Evolutionary conservation across 306 rosid genomes (phyloP).

Genomic region (Cucurbita argyrosperma): DNA sequence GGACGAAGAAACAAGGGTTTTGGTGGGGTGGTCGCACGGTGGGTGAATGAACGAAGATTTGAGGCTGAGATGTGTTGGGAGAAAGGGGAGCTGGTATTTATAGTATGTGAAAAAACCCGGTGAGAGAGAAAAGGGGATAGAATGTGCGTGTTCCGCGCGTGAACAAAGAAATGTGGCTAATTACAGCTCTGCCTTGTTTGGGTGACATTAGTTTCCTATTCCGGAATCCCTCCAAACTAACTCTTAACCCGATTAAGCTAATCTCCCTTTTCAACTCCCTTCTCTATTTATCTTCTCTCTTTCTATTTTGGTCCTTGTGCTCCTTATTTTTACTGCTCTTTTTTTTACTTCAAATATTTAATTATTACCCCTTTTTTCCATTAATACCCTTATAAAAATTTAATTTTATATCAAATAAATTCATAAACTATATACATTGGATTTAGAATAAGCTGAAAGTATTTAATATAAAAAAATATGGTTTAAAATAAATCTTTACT

Average conservation of each 20-base stretch:
- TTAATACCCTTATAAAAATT: no score
- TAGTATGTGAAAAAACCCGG: not conserved
- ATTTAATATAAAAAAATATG: no score
- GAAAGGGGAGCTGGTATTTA: not conserved
- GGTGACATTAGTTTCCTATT: not conserved
- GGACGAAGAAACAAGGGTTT: not conserved
- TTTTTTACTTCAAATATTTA: no score
- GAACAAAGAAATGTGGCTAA: not conserved
- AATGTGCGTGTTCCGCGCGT: not conserved
- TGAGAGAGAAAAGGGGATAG: slow-evolving; percentile 8
- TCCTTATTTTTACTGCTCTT: no score
- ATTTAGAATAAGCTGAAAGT: no score
- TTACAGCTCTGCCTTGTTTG: slow-evolving; percentile 7
- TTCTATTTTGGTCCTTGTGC: not conserved
- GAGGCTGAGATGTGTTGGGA: not conserved
- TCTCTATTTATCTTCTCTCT: not conserved
- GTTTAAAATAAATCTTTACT: no score
- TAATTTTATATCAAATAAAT: no score
- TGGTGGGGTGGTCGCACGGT: not conserved
- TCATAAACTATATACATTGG: no score
- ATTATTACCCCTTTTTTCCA: no score
- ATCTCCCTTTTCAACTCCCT: not conserved
- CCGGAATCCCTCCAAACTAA: not conserved
- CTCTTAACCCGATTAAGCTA: not conserved
- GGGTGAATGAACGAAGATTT: not conserved